Evolutionary conservation across 805 yeast genomes (phyloP).

Genomic region (Ogataea haglerorum): DNA sequence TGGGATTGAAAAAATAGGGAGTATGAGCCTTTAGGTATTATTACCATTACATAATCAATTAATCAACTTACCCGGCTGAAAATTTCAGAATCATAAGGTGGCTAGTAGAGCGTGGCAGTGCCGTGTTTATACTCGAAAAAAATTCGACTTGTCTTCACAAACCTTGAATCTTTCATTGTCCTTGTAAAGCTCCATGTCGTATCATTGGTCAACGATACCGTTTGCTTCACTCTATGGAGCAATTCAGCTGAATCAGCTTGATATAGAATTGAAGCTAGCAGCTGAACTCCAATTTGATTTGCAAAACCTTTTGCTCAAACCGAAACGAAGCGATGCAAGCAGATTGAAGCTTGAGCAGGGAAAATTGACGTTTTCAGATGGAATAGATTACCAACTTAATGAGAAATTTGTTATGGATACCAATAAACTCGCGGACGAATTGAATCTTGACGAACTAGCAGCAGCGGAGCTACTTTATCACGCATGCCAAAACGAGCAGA

Average conservation of each 20-base stretch:
- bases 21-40: background rate
- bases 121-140: slow-evolving; percentile 9
- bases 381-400: slow-evolving; percentile 59
- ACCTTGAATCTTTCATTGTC: background rate
- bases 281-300: slow-evolving; percentile 44
- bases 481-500: slow-evolving; percentile 36
- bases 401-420: slow-evolving; percentile 61
- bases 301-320: slow-evolving; percentile 37
- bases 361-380: slow-evolving; percentile 47
- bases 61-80: slow-evolving; percentile 5
- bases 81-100: background rate
- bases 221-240: slow-evolving; percentile 46
- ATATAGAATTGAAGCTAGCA: slow-evolving; percentile 14
- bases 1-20: background rate
- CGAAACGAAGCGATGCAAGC: slow-evolving; percentile 44
- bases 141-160: background rate
- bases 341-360: slow-evolving; percentile 47
- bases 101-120: slow-evolving; percentile 11
- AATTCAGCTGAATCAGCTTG: slow-evolving; percentile 34
- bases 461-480: slow-evolving; percentile 65
- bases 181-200: slow-evolving; percentile 11
- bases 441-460: slow-evolving; percentile 72
- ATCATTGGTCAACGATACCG: slow-evolving; percentile 38
- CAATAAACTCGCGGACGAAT: slow-evolving; percentile 54
- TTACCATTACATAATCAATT: background rate